These are phyloP conservation scores for Penicillium mononematosum DNA, from an alignment of 495 filamentous ascomycete species.

Conservation along the genomic window DNA sequence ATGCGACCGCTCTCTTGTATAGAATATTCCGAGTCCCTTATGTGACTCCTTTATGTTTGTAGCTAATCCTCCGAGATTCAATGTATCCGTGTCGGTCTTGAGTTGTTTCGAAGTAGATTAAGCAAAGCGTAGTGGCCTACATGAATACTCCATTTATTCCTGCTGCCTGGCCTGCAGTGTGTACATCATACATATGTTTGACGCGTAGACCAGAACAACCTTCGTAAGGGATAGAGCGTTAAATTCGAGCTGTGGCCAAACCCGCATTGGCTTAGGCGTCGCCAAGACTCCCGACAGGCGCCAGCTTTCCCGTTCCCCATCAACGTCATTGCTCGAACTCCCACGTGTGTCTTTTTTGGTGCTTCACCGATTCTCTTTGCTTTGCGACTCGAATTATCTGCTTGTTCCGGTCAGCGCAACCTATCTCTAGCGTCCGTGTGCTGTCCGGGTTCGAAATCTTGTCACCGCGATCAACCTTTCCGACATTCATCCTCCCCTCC, in stretches of 20 bases:
- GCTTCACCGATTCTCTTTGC: constrained; percentile 5
- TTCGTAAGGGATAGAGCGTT: neutral
- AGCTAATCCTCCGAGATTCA: neutral
- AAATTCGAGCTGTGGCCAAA: neutral
- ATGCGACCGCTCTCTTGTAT: constrained; percentile 5
- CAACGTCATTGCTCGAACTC: constrained; percentile 38
- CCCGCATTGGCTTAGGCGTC: constrained; percentile 28
- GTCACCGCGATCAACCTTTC: constrained; percentile 14
- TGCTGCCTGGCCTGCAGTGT: neutral
- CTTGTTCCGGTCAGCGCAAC: constrained; percentile 21
- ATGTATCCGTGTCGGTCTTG: neutral
- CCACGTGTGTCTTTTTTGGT: constrained; percentile 20
- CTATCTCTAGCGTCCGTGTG: constrained; percentile 14
- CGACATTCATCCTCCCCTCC: constrained; percentile 21
- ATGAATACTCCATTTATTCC: neutral
- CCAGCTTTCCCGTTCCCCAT: constrained; percentile 38
- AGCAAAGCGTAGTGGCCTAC: neutral
- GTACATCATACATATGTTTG: neutral
- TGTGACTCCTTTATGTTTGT: constrained; percentile 5
- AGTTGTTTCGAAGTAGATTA: neutral
- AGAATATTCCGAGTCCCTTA: neutral
- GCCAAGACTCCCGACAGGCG: constrained; percentile 37
- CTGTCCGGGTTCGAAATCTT: constrained; percentile 28
- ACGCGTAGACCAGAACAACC: neutral
- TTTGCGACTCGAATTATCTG: constrained; percentile 9